phyloP scores from a whole-genome alignment of 2,329 filamentous ascomycete species.

The Claviceps sp. region DNA sequence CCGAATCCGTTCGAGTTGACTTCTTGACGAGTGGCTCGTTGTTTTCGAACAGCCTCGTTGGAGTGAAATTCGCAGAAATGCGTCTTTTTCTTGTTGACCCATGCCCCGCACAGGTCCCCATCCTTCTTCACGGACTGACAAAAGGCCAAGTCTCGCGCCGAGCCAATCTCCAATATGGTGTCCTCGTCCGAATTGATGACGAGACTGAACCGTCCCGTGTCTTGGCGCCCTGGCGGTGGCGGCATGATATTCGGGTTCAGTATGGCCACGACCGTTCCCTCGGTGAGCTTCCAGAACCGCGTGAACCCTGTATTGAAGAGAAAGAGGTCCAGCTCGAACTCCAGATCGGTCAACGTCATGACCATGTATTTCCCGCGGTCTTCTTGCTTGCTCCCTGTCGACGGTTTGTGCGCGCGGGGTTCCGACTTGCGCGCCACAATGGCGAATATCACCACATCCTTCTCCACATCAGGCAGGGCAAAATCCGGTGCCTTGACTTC shows the following conservation, averaged over 20 bases:
- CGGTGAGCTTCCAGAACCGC: conserved; percentile 83
- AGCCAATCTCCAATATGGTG: conserved; percentile 79
- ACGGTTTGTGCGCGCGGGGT: conserved; percentile 47
- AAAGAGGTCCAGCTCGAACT: conserved; percentile 83
- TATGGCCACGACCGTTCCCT: conserved; percentile 84
- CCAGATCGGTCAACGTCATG: conserved; percentile 72
- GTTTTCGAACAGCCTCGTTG: conserved; percentile 64
- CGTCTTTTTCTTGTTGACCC: conserved; percentile 81
- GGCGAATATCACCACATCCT: conserved; percentile 80
- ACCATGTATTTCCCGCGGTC: conserved; percentile 83
- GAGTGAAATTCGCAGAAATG: conserved; percentile 90
- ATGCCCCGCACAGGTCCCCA: conserved; percentile 63
- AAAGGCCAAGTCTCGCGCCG: conserved; percentile 71
- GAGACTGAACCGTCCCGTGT: conserved; percentile 74
- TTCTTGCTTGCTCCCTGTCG: conserved; percentile 30
- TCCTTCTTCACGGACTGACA: conserved; percentile 80
- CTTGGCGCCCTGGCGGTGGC: conserved; percentile 58
- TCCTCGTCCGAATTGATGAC: conserved; percentile 78
- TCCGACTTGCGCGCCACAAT: conserved; percentile 82
- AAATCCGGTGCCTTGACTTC: conserved; percentile 74
- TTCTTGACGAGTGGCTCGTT: conserved; percentile 54
- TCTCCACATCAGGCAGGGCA: conserved; percentile 66
- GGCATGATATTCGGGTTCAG: conserved; percentile 88
- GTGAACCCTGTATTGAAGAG: conserved; percentile 85
- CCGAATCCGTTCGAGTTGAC: conserved; percentile 55